phyloP scores from a whole-genome alignment of 129 eudicot genomes.

The Daucus carota region DH1_v3.0 NC_030382.2:30980001-30980500 shows the following conservation, averaged over 20 bases:
- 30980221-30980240: conserved; percentile 13
- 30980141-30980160: conserved; percentile 29
- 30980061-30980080: conserved; percentile 30
- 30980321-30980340: conserved; percentile 37
- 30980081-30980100: conserved; percentile 27
- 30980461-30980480: conserved; percentile 26
- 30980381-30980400: conserved; percentile 33
- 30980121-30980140: conserved; percentile 24
- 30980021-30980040: conserved; percentile 21
- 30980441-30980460: conserved; percentile 47
- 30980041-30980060: conserved; percentile 29
- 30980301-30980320: conserved; percentile 35
- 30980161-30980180: conserved; percentile 23
- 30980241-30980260: conserved; percentile 19
- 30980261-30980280: conserved; percentile 39
- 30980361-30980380: conserved; percentile 37
- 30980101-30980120: conserved; percentile 38
- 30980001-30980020: not conserved
- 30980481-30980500: conserved; percentile 42
- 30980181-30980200: conserved; percentile 22
- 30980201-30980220: conserved; percentile 15
- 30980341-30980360: conserved; percentile 54
- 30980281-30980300: conserved; percentile 30
- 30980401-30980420: conserved; percentile 37
- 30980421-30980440: conserved; percentile 28